Base-by-base conservation (phyloP, 192 early-diverging fungal species). In the Cetraspora pellucida region DNA sequence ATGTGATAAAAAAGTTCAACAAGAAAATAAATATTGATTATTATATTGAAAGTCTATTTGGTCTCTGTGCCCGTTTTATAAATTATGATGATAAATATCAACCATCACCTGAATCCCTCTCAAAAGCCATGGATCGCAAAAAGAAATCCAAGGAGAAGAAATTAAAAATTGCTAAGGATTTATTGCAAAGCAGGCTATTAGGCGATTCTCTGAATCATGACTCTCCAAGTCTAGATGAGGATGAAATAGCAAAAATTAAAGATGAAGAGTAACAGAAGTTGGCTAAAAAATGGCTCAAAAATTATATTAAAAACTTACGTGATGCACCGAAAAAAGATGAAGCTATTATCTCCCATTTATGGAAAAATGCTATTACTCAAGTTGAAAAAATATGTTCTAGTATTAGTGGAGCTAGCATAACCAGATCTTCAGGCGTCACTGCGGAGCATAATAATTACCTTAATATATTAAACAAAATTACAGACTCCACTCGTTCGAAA, bases 301-400 rank as follows among this genome's bases (percentile, higher is more conserved):
- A 67, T n/a, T 67, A 67, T 67, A 67, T 67, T 28, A 67, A 67
- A 45, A 23, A 67, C 21, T 67, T 67, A 64, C 43, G 65, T 19
- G 43, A 67, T 67, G 65, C 44, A 5, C 31, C 65, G 31, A 67
- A 67, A 46, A 67, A 67, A 46, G 65, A 67, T 8, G 65, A 67
- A 67, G 16, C 19, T 17, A 67, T 67, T 67, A 45, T 67, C 2
- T 67, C 65, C 17, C 65, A 67, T 67, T 46, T 67, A 67, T 67
- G 65, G 37, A 67, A 67, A 67, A 31, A 30, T 2, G 65, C 45
- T 43, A 67, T 13, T 43, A 44, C 65, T 17, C 45, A 67, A 2
- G 31, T 28, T 2, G 31, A 67, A 67, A 67, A 67, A 67, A 67
- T 67, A 67, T 67, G 14, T 43, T 21, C 65, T 28, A 43, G 65